Base-by-base conservation (phyloP, 768 basidiomycete genomes). In the Auriscalpium vulgare region DNA sequence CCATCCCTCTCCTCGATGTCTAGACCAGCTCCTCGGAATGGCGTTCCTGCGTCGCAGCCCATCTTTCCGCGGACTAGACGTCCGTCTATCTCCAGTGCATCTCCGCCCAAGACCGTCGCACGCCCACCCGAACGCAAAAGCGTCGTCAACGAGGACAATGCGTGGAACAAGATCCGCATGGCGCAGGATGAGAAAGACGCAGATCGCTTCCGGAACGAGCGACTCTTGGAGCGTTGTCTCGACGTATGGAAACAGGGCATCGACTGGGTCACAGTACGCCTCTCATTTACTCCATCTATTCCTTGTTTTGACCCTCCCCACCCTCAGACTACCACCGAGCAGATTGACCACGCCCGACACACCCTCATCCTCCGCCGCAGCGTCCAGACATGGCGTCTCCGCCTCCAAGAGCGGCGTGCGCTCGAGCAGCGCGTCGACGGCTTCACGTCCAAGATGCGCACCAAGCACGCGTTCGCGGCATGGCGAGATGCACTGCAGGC, bases 161-260 rank as follows among this genome's bases (percentile, higher is more conserved):
- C 85, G 0, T 92, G 88, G 87, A 83, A 83, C 61, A 88, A 83
- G 59, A 83, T 90, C 37, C 77, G 79, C 64, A 80, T 85, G 75
- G 76, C 80, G 47, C 80, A 81, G 62, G 82, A 88, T 60, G 85
- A 91, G 64, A 74, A 78, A 61, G 78, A 82, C 34, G 91, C 91
- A 17, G 87, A 84, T 66, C 73, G 74, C 54, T 91, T 85, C 67
- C 75, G 84, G 46, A 72, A 80, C 35, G 80, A 83, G 51, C 77
- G 75, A 51, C 70, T 92, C 55, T 51, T 89, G 29, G 83, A 84
- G 63, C 81, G 81, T 14, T 91, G 82, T 63, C 88, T 84, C 82
- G 79, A 84, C 49, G 79, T 85, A 56, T 94, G 91, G 91, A 75
- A 73, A 47, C 79, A 82, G 63, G 83, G 84, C 2, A 79, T 79